Conservation (phyloP, 2,329 filamentous ascomycete species). For the Colletotrichum spaethianum region DNA sequence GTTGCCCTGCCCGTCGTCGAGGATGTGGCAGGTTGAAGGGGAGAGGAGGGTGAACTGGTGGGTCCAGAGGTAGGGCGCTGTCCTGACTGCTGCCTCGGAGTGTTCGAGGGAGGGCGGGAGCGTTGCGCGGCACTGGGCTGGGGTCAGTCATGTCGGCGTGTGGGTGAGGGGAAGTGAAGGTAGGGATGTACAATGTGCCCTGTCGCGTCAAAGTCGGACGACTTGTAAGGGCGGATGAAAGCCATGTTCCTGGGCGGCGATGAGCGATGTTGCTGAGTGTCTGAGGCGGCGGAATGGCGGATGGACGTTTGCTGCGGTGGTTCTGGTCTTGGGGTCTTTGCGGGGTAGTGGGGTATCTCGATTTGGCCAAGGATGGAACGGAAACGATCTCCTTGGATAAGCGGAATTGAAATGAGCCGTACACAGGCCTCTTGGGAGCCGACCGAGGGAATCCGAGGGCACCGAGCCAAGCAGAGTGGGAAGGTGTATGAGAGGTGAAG, state of each 20-base stretch:
- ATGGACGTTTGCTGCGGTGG: background rate
- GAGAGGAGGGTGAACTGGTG: slow-evolving; percentile 64
- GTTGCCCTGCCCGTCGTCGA: slow-evolving; percentile 61
- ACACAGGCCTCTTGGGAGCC: background rate
- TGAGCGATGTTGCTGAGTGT: background rate
- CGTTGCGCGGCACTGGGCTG: slow-evolving; percentile 61
- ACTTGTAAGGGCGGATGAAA: slow-evolving; percentile 59
- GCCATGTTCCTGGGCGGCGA: slow-evolving; percentile 53
- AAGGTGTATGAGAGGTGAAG: background rate
- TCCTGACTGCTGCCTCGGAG: slow-evolving; percentile 51
- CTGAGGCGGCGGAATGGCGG: background rate
- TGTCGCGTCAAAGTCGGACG: slow-evolving; percentile 56
- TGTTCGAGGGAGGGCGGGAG: slow-evolving; percentile 58
- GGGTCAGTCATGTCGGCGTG: background rate
- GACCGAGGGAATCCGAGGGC: background rate
- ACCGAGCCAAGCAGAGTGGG: background rate
- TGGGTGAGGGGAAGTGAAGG: background rate
- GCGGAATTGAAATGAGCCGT: background rate
- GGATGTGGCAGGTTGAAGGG: slow-evolving; percentile 61
- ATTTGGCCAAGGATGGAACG: background rate
- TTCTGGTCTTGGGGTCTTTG: background rate
- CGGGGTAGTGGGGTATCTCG: background rate
- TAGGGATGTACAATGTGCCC: slow-evolving; percentile 55
- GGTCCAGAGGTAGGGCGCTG: slow-evolving; percentile 66
- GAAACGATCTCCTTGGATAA: too few species aligned